Base-by-base conservation (phyloP, 176 grass and related monocot genomes). In the Oryza nivara region DNA sequence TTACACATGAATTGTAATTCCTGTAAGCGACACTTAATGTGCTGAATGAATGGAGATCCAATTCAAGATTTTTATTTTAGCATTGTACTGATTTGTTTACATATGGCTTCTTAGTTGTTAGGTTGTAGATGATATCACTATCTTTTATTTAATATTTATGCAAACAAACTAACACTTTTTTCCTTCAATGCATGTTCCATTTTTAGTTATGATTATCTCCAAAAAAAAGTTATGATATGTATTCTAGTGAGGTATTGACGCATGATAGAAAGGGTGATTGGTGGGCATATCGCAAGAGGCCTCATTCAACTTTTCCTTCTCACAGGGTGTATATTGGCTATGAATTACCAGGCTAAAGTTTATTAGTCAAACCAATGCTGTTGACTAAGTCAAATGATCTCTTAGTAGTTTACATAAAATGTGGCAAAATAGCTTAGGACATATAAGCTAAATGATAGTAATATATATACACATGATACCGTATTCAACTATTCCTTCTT, bases 371-470 rank as follows among this genome's bases (percentile, higher is more conserved):
- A 74, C 49, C 1, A 11, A 12, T 58, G 54, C 30, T 32, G 9
- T 35, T 84, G 25, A 72, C 73, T 73, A 4, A 19, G 54, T 66
- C 2, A 78, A 67, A 67, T 56, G 12, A 41, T 67, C 2, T 12
- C 19, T 73, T 73, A 67, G 32, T 67, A 67, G 20, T 86, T 81
- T 61, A 66, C 26, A 20, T 85, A 52, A 58, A 43, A 56, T 78
- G 23, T 81, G 48, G 64, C n/a, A 77, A 63, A 45, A 3, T 43
- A 23, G 69, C 52, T 82, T 73, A 26, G 38, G 76, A 64, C 46
- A 30, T 45, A 47, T 80, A 17, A 68, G n/a, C 30, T 80, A 58
- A 20, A 20, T 58, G 52, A 7, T 58, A 80, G 68, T 76, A 86
- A 74, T 60, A 54, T 66, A 43, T 67, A 12, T 54, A 20, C 11